A percentile compares a stretch with the other conserved stretches of the same genome.
These are phyloP conservation scores for Stephanodiscus minutulus DNA, from an alignment of 108 stramenopile species.

Conservation along the genomic window DNA sequence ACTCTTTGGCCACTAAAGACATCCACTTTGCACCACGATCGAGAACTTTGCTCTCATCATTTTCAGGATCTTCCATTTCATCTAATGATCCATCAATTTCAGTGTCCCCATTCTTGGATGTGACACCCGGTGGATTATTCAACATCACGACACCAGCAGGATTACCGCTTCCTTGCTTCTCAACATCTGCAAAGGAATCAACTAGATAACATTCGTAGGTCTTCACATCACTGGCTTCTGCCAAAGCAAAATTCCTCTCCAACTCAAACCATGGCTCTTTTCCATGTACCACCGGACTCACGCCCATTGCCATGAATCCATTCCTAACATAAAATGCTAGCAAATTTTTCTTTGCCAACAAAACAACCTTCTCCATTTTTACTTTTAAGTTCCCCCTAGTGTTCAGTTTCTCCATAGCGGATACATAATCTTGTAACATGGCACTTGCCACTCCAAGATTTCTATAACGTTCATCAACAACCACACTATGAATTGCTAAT, in stretches of 20 bases:
- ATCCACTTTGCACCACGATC: conserved; percentile 68
- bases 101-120: conserved; percentile 23
- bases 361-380: conserved; percentile 62
- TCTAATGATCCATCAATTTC: conserved; percentile 29
- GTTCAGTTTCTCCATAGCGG: conserved; percentile 42
- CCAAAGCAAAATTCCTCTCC: conserved; percentile 35
- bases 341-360: conserved; percentile 74
- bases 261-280: conserved; percentile 77
- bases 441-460: conserved; percentile 58
- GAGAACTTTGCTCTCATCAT: conserved; percentile 21
- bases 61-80: conserved; percentile 42
- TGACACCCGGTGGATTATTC: conserved; percentile 28
- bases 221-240: conserved; percentile 13
- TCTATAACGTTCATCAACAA: conserved; percentile 63
- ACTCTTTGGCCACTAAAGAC: conserved; percentile 88
- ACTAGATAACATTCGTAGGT: conserved; percentile 64
- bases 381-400: conserved; percentile 28
- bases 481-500: conserved; percentile 88
- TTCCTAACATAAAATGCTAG: conserved; percentile 76
- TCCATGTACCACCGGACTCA: conserved; percentile 68
- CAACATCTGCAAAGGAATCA: conserved; percentile 81
- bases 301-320: conserved; percentile 78
- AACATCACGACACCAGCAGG: conserved; percentile 94
- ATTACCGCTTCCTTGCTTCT: conserved; percentile 84
- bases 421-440: conserved; percentile 68